phyloP scores from a whole-genome alignment of 2,329 filamentous ascomycete genomes.

The Talaromyces marneffei region DNA sequence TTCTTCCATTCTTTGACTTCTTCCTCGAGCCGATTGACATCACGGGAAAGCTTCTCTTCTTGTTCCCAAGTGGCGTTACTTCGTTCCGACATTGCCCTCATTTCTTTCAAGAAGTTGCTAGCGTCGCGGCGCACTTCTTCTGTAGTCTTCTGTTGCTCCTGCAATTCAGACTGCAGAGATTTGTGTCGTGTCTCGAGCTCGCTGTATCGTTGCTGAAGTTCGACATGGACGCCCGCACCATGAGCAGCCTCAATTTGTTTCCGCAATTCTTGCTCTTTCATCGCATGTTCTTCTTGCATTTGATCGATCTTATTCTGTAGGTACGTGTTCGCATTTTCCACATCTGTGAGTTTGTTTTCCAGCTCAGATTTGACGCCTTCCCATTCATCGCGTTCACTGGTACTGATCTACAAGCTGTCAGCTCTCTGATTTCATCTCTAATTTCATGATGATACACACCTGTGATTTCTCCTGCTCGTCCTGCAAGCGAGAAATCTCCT shows the following conservation, averaged over 20 bases:
- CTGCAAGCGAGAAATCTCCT: slow-evolving; percentile 59
- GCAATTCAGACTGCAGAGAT: slow-evolving; percentile 58
- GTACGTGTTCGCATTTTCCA: slow-evolving; percentile 70
- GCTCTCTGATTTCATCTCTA: slow-evolving; percentile 3
- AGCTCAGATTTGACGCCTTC: slow-evolving; percentile 59
- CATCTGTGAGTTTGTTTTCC: slow-evolving; percentile 67
- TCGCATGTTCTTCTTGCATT: slow-evolving; percentile 62
- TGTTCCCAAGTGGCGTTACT: slow-evolving; percentile 73
- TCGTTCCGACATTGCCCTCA: slow-evolving; percentile 77
- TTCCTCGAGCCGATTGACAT: slow-evolving; percentile 69
- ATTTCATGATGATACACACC: slow-evolving; percentile 26
- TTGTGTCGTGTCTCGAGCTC: slow-evolving; percentile 59
- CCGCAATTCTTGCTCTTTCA: slow-evolving; percentile 57
- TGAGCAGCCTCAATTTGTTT: slow-evolving; percentile 51
- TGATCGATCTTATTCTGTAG: slow-evolving; percentile 73
- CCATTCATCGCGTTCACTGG: slow-evolving; percentile 65
- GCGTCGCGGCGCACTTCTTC: slow-evolving; percentile 83
- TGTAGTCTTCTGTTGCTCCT: slow-evolving; percentile 73
- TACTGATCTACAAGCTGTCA: slow-evolving; percentile 36
- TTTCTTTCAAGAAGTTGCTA: slow-evolving; percentile 76
- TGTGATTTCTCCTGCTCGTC: slow-evolving; percentile 50
- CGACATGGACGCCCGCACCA: slow-evolving; percentile 40
- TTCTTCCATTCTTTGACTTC: slow-evolving; percentile 88
- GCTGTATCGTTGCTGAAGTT: slow-evolving; percentile 56
- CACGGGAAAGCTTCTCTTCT: slow-evolving; percentile 70